Percentiles rank a stretch among this genome's conserved stretches.
These are phyloP conservation scores for Elaeagnus macrophylla DNA, from an alignment of 306 rosid species.

Conservation along the genomic window DNA sequence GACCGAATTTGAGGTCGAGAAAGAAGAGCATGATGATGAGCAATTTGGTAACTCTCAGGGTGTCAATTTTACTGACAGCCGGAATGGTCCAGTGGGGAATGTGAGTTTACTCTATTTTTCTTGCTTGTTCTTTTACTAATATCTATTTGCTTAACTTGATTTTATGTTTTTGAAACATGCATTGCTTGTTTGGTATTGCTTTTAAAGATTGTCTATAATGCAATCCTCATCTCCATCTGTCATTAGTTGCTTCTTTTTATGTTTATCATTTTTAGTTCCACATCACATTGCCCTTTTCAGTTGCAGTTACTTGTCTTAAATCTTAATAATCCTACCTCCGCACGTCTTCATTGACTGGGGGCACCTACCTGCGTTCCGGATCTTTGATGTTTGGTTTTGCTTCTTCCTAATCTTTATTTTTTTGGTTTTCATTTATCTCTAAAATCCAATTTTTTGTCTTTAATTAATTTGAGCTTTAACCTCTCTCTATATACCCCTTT, in stretches of 20 bases:
- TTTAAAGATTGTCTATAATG: too few relatives aligned
- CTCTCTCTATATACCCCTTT: background rate
- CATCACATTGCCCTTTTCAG: background rate
- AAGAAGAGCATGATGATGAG: conserved; percentile 27
- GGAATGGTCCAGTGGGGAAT: conserved; percentile 36
- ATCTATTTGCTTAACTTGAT: background rate
- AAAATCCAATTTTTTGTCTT: background rate
- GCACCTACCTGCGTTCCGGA: background rate
- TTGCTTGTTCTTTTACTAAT: background rate
- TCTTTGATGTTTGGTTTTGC: background rate
- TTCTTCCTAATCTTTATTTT: background rate
- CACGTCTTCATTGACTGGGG: background rate
- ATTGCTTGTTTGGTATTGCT: background rate
- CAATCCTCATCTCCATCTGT: too few relatives aligned
- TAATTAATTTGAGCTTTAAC: background rate
- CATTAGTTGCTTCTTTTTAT: too few relatives aligned
- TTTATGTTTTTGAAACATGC: background rate
- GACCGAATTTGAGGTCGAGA: conserved; percentile 17
- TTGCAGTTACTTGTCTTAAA: background rate
- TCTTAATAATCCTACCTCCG: background rate
- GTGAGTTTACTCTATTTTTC: conserved; percentile 30
- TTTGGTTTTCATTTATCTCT: background rate
- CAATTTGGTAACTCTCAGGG: conserved; percentile 27
- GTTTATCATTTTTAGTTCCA: background rate
- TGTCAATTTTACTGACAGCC: conserved; percentile 21